A percentile compares a stretch with the other conserved stretches of the same genome.
Evolutionary conservation across 202 grass and related monocot genomes (phyloP).

Genomic region (Saccharum hybrid): DNA sequence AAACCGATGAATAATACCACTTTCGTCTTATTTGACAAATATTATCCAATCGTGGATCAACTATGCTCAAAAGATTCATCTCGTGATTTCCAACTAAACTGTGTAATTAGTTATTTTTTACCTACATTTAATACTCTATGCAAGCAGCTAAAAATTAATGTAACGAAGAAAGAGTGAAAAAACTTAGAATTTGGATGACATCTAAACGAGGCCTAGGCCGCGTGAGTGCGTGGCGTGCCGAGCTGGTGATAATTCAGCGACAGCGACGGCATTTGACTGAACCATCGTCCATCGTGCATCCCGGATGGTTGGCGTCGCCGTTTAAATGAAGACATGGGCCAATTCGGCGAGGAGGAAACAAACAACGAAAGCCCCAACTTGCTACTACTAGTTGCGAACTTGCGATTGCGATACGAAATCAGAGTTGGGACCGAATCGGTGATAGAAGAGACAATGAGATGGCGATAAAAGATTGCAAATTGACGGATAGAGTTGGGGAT

Average conservation of each 20-base stretch:
- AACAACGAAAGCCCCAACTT: neutral
- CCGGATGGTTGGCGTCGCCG: neutral
- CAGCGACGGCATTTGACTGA: neutral
- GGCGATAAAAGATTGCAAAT: neutral
- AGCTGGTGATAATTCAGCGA: no score
- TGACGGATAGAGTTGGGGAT: neutral
- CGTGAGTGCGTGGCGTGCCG: neutral
- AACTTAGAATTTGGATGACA: no score
- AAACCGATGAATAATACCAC: no score
- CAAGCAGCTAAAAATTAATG: no score
- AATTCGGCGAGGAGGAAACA: neutral
- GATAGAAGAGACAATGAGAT: neutral
- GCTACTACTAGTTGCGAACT: neutral
- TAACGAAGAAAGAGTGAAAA: no score
- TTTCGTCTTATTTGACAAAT: no score
- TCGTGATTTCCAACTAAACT: no score
- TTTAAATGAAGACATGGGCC: neutral
- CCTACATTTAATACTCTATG: no score
- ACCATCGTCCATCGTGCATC: neutral
- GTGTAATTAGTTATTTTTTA: no score
- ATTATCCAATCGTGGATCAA: no score
- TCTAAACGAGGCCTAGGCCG: neutral
- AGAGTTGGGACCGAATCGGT: neutral
- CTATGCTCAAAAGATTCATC: no score
- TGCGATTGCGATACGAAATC: neutral